Evolutionary conservation across 2,329 filamentous ascomycete species (phyloP), one percentile per base, ranked within the genome.

Genomic region (Penicillium corylophilum): DNA sequence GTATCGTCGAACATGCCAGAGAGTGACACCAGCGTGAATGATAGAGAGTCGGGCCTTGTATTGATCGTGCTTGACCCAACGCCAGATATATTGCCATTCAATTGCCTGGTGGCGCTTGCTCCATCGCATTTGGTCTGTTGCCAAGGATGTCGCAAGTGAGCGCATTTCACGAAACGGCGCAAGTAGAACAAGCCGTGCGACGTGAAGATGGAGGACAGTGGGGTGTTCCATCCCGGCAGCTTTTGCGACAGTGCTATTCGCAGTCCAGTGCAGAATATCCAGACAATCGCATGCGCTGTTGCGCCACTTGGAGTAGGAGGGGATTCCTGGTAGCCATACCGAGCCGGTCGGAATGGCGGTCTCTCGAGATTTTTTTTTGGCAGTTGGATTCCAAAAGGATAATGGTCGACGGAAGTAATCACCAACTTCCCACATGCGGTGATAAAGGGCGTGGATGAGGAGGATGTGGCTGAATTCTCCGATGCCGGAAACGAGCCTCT

Each of bases 201-300:
- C 64, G 56, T 84, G 82, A 3, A 84, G 72, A 56, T 84, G 80
- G 6, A 83, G 63, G 0, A 84, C 72, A 1, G 78, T 81, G 2
- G 79, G 74, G 51, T 82, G 79, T 51, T 84, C 81, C 5, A 77
- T 68, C 0, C 81, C 82, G 1, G 73, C 71, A 1, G 74, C 67
- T 44, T 74, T 74, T 4, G 78, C 77, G 26, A 81, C 76, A 0
- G 73, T 74, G 38, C 74, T 77, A 55, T 82, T 82, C 2, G 81
- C 81, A 16, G 76, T 73, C 81, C 82, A 84, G 58, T 84, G 80
- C 2, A 84, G 69, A 1, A 83, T 74, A 50, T 84, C 82, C 2
- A 84, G 59, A 44, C 71, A 74, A 50, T 75, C 72, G 28, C 72
- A 74, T 10, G 71, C 70, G 46, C 70, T 73, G 54, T 75, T 74